Conservation (phyloP, 1,139 yeast genomes). For the Pichia kudriavzevii region DNA sequence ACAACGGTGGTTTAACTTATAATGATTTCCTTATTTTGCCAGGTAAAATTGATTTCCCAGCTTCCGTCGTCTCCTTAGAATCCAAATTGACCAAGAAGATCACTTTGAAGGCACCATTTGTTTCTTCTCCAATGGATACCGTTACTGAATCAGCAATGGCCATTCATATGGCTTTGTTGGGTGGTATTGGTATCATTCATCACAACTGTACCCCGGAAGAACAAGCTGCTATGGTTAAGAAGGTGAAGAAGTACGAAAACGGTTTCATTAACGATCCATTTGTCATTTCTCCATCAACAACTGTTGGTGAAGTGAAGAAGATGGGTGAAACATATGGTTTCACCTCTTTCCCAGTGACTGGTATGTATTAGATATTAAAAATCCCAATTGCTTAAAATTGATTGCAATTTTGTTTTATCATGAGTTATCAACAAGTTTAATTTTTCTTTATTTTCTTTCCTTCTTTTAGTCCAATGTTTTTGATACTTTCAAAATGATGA, state of each 20-base stretch:
- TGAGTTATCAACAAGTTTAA: neutral
- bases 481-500: constrained; percentile 47
- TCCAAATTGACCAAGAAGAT: constrained; percentile 86
- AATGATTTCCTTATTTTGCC: constrained; percentile 94
- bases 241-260: constrained; percentile 94
- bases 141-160: constrained; percentile 98
- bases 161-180: constrained; percentile 94
- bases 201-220: constrained; percentile 95
- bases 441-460: neutral
- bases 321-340: constrained; percentile 76
- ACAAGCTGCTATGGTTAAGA: constrained; percentile 97
- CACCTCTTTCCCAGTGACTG: constrained; percentile 98
- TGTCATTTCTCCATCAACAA: constrained; percentile 64
- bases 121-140: constrained; percentile 98
- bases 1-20: constrained; percentile 94
- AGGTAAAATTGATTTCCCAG: constrained; percentile 86
- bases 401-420: neutral
- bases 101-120: constrained; percentile 86
- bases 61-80: constrained; percentile 69
- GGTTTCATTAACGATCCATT: constrained; percentile 96
- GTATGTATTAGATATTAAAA: too few species aligned
- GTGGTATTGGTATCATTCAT: constrained; percentile 98
- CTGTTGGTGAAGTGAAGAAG: constrained; percentile 74
- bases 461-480: constrained; percentile 2
- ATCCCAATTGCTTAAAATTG: too few species aligned